Base-by-base conservation (phyloP, 139 green algal species). In the Micractinium sp. region DNA sequence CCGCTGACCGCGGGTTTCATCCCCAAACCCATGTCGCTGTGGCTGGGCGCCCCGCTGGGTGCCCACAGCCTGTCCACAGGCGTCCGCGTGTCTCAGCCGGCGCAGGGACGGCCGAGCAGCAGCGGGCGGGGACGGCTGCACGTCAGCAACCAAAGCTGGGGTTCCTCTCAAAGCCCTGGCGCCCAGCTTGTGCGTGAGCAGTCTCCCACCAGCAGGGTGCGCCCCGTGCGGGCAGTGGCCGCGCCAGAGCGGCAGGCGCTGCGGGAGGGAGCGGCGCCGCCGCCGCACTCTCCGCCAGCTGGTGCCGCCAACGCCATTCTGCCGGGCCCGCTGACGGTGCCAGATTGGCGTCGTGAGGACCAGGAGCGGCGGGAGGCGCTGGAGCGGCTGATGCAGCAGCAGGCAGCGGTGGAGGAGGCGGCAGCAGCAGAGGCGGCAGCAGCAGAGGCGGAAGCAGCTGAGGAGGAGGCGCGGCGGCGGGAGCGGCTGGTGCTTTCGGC, bases 311-410 rank as follows among this genome's bases (percentile, higher is more conserved):
- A 66, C 56, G 67, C 66, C 81, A 86, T 86, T 31, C 33, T 86
- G 56, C 74, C 74, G 9, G 33, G 74, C 16, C 74, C 74, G 18
- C 74, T 20, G n/a, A 80, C 74, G 74, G n/a, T 80, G 33, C 33
- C 33, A 19, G 74, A 80, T 4, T 47, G 74, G 74, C 74, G 74
- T 12, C 33, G 33, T 18, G 74, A 80, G n/a, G 74, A 36, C 19
- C 16, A 86, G 81, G 60, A 75, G 18, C 81, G 56, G 29, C 81
- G 81, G 13, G n/a, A 66, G 18, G 81, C 66, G 19, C 81, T 86
- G 60, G 81, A 86, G 60, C 81, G 81, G 47, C 60, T 86, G 56
- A 36, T 86, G 63, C 85, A 82, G 27, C 63, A 36, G 2, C 63
- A 88, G 53, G 33, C 63, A 14, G 56, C 53, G 16, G 60, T 33